Base-by-base conservation (phyloP, 805 yeast species). In the Suhomyces faveliae region DNA sequence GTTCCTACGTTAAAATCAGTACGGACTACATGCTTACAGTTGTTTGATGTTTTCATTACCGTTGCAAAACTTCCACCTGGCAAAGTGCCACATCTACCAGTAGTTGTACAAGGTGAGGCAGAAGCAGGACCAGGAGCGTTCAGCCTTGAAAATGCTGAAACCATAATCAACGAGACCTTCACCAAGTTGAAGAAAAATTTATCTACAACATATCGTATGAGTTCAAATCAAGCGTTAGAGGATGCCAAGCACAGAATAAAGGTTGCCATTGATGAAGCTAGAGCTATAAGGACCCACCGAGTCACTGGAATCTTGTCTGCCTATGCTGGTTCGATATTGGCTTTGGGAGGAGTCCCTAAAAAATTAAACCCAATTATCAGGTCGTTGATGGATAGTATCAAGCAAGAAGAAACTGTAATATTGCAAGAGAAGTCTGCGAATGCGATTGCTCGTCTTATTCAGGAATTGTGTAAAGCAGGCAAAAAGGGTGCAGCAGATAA, bases 101-200 rank as follows among this genome's bases (percentile, higher is more conserved):
- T 90, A 4, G 83, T 91, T 8, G 97, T 92, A 3, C 92, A 90
- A 64, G 99, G 99, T 29, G 98, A 94, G 61, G 75, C 82, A 1
- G 96, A 88, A 50, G 96, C 97, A 2, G 97, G 97, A 2, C 89
- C 96, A 1, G 90, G 85, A 57, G 98, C 97, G 0, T 94, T 94
- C 67, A 80, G 89, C 12, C 63, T 94, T 35, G 86, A 79, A 38
- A 79, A 80, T 51, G 97, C 97, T 1, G 86, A 86, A 48, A 79
- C 80, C 52, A 77, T 90, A 13, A 58, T 85, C 25, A 71, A 71
- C 35, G 87, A 83, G 35, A 79, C 82, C 5, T 89, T 80, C 60
- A 79, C 78, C n/a, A 85, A 84, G 59, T 68, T 89, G 53, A 69
- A 82, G 54, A 80, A 78, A 48, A 63, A 77, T 7, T 67, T 94